Evolutionary conservation across 768 basidiomycete species (phyloP).

Genomic region (Leccinellum luteum): DNA sequence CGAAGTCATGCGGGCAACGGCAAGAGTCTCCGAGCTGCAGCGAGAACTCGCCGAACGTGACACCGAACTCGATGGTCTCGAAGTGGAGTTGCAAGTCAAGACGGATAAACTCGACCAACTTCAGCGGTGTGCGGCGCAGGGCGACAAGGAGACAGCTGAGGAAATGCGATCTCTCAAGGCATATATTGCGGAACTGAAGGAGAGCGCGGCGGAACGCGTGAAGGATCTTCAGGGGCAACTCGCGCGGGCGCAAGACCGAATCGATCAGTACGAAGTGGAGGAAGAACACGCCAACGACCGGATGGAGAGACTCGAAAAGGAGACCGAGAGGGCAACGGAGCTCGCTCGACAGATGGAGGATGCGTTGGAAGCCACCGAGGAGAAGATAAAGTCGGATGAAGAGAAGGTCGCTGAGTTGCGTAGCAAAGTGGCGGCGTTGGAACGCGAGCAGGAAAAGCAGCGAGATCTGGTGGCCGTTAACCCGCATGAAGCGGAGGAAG

Average conservation of each 20-base stretch:
- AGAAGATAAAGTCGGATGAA: conserved; percentile 64
- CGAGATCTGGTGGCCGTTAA: conserved; percentile 22
- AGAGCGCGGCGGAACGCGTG: conserved; percentile 49
- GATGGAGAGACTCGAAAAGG: conserved; percentile 50
- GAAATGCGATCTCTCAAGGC: conserved; percentile 43
- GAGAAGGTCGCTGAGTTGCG: conserved; percentile 50
- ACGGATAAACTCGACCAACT: conserved; percentile 23
- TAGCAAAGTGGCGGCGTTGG: conserved; percentile 48
- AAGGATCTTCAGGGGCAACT: conserved; percentile 58
- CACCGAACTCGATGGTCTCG: conserved; percentile 24
- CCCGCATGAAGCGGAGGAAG: conserved; percentile 52
- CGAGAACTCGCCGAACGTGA: conserved; percentile 45
- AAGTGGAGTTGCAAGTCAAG: conserved; percentile 45
- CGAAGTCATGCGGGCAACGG: conserved; percentile 31
- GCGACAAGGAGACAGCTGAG: conserved; percentile 25
- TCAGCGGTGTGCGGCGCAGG: conserved; percentile 23
- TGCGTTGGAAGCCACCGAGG: conserved; percentile 71
- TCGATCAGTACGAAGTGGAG: conserved; percentile 42
- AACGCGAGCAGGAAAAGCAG: conserved; percentile 52
- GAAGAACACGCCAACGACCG: conserved; percentile 50
- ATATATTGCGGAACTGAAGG: conserved; percentile 59
- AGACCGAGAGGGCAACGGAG: conserved; percentile 50
- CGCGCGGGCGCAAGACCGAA: conserved; percentile 42
- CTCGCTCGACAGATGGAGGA: conserved; percentile 69
- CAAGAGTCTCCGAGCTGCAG: conserved; percentile 42